Percentiles rank a stretch among this genome's conserved stretches.
phyloP scores from a whole-genome alignment of 2,329 filamentous ascomycete species.

The Akanthomyces muscarius region DNA sequence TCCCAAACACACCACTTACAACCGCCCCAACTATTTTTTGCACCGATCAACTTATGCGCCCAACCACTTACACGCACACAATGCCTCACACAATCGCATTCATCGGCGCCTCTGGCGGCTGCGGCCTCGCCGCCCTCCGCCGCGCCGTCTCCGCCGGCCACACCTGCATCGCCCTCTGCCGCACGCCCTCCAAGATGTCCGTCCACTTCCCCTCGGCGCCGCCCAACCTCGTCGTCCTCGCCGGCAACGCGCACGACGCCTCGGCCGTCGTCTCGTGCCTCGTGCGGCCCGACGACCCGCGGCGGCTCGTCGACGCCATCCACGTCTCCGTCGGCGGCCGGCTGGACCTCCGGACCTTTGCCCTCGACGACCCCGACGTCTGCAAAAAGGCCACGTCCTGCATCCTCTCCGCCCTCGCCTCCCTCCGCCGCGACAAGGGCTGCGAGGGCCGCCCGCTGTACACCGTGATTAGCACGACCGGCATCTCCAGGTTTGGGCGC shows the following conservation, averaged over 20 bases:
- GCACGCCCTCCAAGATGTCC: slow-evolving; percentile 38
- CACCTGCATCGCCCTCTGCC: slow-evolving; percentile 38
- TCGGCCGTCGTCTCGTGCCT: slow-evolving; percentile 33
- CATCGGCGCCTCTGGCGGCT: slow-evolving; percentile 42
- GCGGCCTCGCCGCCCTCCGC: slow-evolving; percentile 36
- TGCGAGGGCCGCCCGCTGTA: slow-evolving; percentile 31
- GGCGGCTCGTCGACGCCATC: slow-evolving; percentile 35
- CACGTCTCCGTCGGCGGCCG: slow-evolving; percentile 37
- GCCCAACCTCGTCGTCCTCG: slow-evolving; percentile 44
- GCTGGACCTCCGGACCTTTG: slow-evolving; percentile 25
- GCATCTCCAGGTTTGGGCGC: slow-evolving; percentile 33
- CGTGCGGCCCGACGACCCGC: slow-evolving; percentile 23
- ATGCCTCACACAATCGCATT: slow-evolving; percentile 27
- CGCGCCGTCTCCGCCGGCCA: slow-evolving; percentile 34
- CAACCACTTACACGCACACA: not conserved
- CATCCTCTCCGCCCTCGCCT: slow-evolving; percentile 32
- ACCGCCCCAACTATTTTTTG: no score
- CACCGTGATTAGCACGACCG: slow-evolving; percentile 38
- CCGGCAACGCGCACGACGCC: slow-evolving; percentile 37
- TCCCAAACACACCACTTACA: no score
- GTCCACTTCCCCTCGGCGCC: slow-evolving; percentile 27
- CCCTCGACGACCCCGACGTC: slow-evolving; percentile 36
- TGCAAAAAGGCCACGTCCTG: slow-evolving; percentile 36
- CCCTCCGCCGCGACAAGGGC: slow-evolving; percentile 25
- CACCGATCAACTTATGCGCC: not conserved